These are phyloP conservation scores for Cladosporium sp. DNA, from an alignment of 2,329 filamentous ascomycete genomes.

Conservation along the genomic window DNA sequence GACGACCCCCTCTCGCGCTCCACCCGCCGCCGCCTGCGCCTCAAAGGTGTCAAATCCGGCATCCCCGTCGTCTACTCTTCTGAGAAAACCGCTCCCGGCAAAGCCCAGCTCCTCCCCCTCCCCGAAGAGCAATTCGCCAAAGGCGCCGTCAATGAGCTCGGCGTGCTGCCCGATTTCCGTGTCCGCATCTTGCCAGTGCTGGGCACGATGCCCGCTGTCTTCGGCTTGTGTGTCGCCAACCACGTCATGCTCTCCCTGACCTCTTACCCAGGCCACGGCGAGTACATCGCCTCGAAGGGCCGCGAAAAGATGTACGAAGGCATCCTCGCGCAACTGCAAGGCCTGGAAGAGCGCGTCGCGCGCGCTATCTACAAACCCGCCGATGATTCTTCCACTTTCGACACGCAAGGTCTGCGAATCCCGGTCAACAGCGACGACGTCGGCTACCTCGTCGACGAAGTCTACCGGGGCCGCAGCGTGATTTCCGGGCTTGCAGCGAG, in stretches of 20 bases:
- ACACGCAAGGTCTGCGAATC: slow-evolving; percentile 72
- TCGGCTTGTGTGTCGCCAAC: slow-evolving; percentile 88
- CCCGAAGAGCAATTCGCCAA: slow-evolving; percentile 85
- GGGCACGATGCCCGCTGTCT: slow-evolving; percentile 96
- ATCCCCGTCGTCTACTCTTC: slow-evolving; percentile 92
- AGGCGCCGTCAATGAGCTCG: slow-evolving; percentile 81
- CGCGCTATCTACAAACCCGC: slow-evolving; percentile 23
- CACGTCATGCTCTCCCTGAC: slow-evolving; percentile 81
- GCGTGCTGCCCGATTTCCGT: slow-evolving; percentile 87
- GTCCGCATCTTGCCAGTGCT: slow-evolving; percentile 93
- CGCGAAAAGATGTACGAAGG: slow-evolving; percentile 91
- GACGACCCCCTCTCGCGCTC: slow-evolving; percentile 87
- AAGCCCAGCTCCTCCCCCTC: slow-evolving; percentile 84
- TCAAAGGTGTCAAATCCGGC: slow-evolving; percentile 74
- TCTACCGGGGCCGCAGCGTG: slow-evolving; percentile 79
- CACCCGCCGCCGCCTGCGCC: slow-evolving; percentile 76
- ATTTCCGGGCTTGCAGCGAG: slow-evolving; percentile 80
- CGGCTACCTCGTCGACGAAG: slow-evolving; percentile 84
- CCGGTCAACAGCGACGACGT: slow-evolving; percentile 79
- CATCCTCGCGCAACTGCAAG: slow-evolving; percentile 73
- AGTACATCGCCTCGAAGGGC: slow-evolving; percentile 77
- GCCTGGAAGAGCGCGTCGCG: slow-evolving; percentile 74
- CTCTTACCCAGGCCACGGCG: slow-evolving; percentile 71
- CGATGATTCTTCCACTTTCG: slow-evolving; percentile 36
- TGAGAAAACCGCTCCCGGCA: slow-evolving; percentile 85